A percentile compares a stretch with the other conserved stretches of the same genome.
Evolutionary conservation across 2,329 filamentous ascomycete genomes (phyloP).

Genomic region (Aspergillus jensenii): DNA sequence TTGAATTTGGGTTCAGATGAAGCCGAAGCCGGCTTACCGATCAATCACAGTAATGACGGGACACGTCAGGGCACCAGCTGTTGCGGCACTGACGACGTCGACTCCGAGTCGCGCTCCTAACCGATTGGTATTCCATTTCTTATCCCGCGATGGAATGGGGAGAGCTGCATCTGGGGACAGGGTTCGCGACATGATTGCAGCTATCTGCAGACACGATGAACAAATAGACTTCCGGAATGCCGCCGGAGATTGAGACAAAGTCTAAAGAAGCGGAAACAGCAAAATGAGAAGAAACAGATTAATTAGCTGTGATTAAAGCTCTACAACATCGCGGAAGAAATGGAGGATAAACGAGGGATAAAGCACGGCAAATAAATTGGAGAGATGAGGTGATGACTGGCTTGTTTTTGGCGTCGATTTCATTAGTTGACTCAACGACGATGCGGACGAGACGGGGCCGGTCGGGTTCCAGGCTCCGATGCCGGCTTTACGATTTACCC

Average conservation of each 20-base stretch:
- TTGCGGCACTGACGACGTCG: constrained; percentile 68
- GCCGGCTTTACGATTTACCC: constrained; percentile 7
- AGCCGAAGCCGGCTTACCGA: constrained; percentile 51
- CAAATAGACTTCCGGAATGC: neutral
- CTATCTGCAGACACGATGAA: neutral
- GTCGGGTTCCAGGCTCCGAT: constrained; percentile 8
- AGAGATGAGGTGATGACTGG: neutral
- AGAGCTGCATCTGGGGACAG: constrained; percentile 26
- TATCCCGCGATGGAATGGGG: constrained; percentile 18
- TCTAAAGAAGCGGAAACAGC: neutral
- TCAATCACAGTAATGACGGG: constrained; percentile 87
- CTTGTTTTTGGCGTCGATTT: constrained; percentile 5
- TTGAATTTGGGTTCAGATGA: neutral
- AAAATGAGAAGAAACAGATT: neutral
- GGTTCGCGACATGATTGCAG: constrained; percentile 29
- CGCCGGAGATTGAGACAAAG: neutral
- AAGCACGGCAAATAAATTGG: neutral
- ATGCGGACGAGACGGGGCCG: constrained; percentile 9
- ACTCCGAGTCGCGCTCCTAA: constrained; percentile 65
- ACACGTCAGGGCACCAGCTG: constrained; percentile 73
- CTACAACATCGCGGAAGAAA: neutral
- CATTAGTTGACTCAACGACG: constrained; percentile 3
- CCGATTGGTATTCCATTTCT: constrained; percentile 72
- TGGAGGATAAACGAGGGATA: neutral
- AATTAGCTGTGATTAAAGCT: neutral